Percentiles rank a stretch among this genome's conserved stretches.
Evolutionary conservation across 2,329 filamentous ascomycete species (phyloP).

Genomic region (Fusarium drepaniforme): DNA sequence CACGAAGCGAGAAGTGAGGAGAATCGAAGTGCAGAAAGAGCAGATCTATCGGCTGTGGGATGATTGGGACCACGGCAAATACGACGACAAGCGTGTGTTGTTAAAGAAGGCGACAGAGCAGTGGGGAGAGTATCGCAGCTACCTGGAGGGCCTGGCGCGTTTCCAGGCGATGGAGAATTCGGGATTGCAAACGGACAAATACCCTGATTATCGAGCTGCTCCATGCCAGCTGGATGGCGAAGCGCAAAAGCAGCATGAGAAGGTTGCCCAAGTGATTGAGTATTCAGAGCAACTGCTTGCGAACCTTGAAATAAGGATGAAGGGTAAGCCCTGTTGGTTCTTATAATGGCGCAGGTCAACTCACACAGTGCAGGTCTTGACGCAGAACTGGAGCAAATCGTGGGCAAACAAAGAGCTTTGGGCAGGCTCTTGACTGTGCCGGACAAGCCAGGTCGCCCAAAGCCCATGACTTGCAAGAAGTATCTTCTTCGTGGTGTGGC

Average conservation of each 20-base stretch:
- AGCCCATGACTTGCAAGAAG: conserved; percentile 57
- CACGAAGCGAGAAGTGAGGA: conserved; percentile 45
- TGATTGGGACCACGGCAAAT: conserved; percentile 40
- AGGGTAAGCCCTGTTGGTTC: conserved; percentile 47
- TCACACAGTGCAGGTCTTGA: conserved; percentile 47
- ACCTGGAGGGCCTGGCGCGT: conserved; percentile 50
- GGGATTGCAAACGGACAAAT: conserved; percentile 52
- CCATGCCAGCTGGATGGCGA: conserved; percentile 52
- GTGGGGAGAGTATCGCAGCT: conserved; percentile 50
- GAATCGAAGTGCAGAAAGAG: conserved; percentile 41
- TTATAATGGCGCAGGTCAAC: background rate
- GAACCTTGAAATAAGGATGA: conserved; percentile 49
- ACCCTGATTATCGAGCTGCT: conserved; percentile 54
- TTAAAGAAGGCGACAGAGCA: conserved; percentile 47
- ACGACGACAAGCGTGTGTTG: conserved; percentile 46
- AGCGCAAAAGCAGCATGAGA: conserved; percentile 46
- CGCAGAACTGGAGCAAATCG: conserved; percentile 47
- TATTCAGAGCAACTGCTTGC: conserved; percentile 49
- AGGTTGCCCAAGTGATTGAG: conserved; percentile 50
- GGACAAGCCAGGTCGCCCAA: conserved; percentile 50
- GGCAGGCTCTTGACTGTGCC: conserved; percentile 55
- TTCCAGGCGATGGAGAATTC: conserved; percentile 54
- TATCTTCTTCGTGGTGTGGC: conserved; percentile 66
- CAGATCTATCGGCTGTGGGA: conserved; percentile 45
- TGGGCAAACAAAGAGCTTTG: conserved; percentile 53